Percentiles rank a stretch among this genome's conserved stretches.
Evolutionary conservation across 108 stramenopile genomes (phyloP).

Genomic region (Parietichytrium sp.): DNA sequence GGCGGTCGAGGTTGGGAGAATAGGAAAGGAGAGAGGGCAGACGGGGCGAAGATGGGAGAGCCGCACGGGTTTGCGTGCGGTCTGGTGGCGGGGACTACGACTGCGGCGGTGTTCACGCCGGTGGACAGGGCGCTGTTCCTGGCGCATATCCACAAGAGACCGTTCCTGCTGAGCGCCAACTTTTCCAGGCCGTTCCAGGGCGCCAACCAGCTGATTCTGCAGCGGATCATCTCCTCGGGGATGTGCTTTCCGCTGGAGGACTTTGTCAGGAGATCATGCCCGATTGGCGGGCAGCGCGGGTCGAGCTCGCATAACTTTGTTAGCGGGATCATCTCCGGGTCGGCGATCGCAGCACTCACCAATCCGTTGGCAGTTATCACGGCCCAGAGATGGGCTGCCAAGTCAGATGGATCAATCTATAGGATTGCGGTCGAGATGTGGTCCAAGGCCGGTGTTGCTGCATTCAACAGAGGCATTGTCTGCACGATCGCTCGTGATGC

Average conservation of each 20-base stretch:
- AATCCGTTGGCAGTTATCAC: constrained; percentile 20
- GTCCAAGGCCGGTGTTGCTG: background rate
- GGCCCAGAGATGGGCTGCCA: background rate
- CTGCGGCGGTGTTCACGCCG: background rate
- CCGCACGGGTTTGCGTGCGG: constrained; percentile 13
- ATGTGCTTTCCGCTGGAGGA: constrained; percentile 27
- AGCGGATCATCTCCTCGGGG: constrained; percentile 29
- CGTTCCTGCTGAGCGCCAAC: constrained; percentile 5
- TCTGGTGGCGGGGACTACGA: constrained; percentile 33
- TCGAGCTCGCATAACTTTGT: constrained; percentile 31
- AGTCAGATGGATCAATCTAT: background rate
- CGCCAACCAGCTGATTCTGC: background rate
- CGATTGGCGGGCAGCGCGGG: background rate
- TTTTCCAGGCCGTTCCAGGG: constrained; percentile 9
- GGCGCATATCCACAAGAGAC: constrained; percentile 28
- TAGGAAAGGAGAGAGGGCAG: too few species aligned
- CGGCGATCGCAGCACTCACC: constrained; percentile 11
- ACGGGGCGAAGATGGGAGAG: too few species aligned
- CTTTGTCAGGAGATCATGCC: background rate
- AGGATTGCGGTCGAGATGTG: background rate
- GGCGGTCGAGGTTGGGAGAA: too few species aligned
- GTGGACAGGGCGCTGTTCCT: constrained; percentile 31
- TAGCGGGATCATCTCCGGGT: background rate
- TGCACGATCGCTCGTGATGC: background rate
- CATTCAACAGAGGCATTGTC: constrained; percentile 19